phyloP scores from a whole-genome alignment of 345 rosid species.

The Bruguiera sexangula region DNA sequence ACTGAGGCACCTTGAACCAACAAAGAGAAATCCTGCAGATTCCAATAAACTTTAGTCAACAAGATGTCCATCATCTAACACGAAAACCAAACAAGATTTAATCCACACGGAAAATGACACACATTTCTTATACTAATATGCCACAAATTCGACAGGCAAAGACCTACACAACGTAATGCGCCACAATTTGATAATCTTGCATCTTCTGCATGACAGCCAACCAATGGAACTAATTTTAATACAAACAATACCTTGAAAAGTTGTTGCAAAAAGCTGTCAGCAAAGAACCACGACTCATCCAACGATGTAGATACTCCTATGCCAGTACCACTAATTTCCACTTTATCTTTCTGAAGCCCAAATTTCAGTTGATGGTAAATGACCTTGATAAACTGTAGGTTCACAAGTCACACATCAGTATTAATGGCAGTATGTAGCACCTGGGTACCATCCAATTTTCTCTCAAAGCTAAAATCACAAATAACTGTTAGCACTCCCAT shows the following conservation, averaged over 20 bases:
- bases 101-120: not conserved
- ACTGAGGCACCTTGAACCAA: slow-evolving; percentile 63
- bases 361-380: slow-evolving; percentile 80
- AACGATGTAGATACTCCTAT: slow-evolving; percentile 50
- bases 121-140: too few relatives aligned
- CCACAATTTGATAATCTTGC: slow-evolving; percentile 1
- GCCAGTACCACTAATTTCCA: slow-evolving; percentile 33
- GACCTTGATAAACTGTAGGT: slow-evolving; percentile 69
- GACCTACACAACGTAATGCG: not conserved
- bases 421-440: not conserved
- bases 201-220: not conserved
- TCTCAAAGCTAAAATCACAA: too few relatives aligned
- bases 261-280: slow-evolving; percentile 73
- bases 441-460: not conserved
- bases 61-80: not conserved
- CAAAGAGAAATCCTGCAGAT: slow-evolving; percentile 70
- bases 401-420: slow-evolving; percentile 8
- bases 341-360: slow-evolving; percentile 68
- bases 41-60: slow-evolving; percentile 13
- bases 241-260: slow-evolving; percentile 61
- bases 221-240: not conserved
- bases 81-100: not conserved
- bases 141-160: not conserved
- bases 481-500: too few relatives aligned
- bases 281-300: slow-evolving; percentile 80